Evolutionary conservation across 306 rosid species (phyloP), one percentile per base, ranked within the genome.

Genomic region (Malus sieversii): DNA sequence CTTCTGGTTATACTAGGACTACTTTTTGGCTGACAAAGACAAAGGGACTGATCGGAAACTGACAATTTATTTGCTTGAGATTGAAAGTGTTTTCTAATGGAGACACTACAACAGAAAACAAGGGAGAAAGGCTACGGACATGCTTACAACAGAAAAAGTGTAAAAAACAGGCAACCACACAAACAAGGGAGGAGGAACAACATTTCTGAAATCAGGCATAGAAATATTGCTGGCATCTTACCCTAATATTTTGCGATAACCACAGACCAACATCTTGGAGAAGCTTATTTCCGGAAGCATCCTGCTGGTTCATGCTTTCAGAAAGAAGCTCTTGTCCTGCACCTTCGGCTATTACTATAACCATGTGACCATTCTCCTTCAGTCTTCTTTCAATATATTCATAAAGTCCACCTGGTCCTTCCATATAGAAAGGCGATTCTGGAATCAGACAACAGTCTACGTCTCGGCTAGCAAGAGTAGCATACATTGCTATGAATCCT

Each of bases 381-480:
- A 91, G 82, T 61, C 86, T 85, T 79, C 70, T 86, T 77, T 88
- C 90, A 33, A 88, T 81, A 60, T 72, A 88, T 73, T 88, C 90
- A 52, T 85, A 78, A 2, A 91, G 86, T 46, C 96, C 96, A 38
- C 91, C 91, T 7, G 82, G 30, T 32, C 96, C 96, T 66, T 91
- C 91, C 27, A 91, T 83, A 82, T 88, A 85, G 72, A 91, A 91
- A 53, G 84, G 93, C 15, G 96, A 88, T 19, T 91, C 96, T 42
- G 96, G 96, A 68, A 91, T 91, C 87, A 91, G 77, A 83, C 93
- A 91, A 62, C 93, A 91, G 72, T 91, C 96, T 14, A 91, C 93
- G 10, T 91, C 96, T 81, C 96, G 53, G 79, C 91, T 91, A 0
- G 90, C 96, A 58, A 91, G 89, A 77, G 93, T 91, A 46, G 96